phyloP scores from a whole-genome alignment of 768 basidiomycete genomes.

The Kwoniella dendrophila region DNA sequence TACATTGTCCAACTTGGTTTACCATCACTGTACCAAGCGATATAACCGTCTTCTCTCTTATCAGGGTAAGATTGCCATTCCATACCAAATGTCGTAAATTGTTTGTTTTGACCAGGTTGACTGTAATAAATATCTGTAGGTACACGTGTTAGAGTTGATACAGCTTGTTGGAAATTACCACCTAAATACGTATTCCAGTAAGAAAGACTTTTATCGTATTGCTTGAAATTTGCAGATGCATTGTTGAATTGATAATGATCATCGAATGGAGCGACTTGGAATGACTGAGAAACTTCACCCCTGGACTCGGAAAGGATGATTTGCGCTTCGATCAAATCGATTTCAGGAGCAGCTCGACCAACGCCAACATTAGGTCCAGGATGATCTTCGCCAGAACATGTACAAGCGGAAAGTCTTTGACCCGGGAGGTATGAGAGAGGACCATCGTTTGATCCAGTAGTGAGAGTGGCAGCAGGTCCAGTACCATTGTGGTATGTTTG shows the following conservation, averaged over 20 bases:
- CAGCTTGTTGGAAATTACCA: conserved; percentile 62
- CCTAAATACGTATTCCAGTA: conserved; percentile 57
- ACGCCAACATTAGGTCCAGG: conserved; percentile 72
- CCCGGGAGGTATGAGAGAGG: conserved; percentile 56
- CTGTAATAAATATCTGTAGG: conserved; percentile 40
- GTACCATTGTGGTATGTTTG: conserved; percentile 49
- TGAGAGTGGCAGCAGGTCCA: conserved; percentile 46
- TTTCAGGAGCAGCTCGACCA: conserved; percentile 84
- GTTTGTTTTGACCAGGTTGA: conserved; percentile 20
- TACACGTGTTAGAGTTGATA: conserved; percentile 61
- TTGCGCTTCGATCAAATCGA: conserved; percentile 88
- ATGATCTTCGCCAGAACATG: conserved; percentile 81
- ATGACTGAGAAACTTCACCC: conserved; percentile 67
- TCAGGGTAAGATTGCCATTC: conserved; percentile 57
- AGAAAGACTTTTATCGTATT: conserved; percentile 53
- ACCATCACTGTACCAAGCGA: conserved; percentile 53
- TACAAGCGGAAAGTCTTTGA: conserved; percentile 67
- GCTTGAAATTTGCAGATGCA: conserved; percentile 29
- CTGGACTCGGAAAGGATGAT: conserved; percentile 64
- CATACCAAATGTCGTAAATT: conserved; percentile 58
- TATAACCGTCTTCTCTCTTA: conserved; percentile 47
- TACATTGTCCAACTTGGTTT: conserved; percentile 61
- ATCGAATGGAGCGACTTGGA: conserved; percentile 70
- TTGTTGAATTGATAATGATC: conserved; percentile 59
- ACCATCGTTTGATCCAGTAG: conserved; percentile 46